Percentiles rank a stretch among this genome's conserved stretches.
phyloP scores from a whole-genome alignment of 108 stramenopile genomes.

The Mayamaea pseudoterrestris region DNA sequence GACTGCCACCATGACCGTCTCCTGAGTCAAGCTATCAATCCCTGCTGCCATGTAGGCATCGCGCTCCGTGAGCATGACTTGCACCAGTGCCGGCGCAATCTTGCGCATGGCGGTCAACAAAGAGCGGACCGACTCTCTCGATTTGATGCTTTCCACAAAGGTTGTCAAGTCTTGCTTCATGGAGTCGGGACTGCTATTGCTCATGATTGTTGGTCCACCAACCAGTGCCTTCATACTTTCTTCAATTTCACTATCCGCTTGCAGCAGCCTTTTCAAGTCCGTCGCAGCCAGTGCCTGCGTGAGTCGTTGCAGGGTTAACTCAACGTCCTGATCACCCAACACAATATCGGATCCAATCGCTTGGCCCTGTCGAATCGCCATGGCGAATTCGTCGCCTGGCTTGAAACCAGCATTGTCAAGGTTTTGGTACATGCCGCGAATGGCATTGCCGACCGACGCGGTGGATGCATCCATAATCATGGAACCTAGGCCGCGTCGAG shows the following conservation, averaged over 20 bases:
- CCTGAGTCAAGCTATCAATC: constrained; percentile 32
- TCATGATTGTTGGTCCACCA: constrained; percentile 10
- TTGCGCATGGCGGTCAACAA: constrained; percentile 41
- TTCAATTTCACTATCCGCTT: constrained; percentile 31
- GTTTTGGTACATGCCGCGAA: constrained; percentile 53
- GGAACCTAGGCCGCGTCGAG: constrained; percentile 6
- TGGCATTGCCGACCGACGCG: constrained; percentile 41
- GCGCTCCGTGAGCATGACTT: constrained; percentile 60
- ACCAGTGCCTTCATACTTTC: constrained; percentile 25
- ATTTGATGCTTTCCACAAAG: constrained; percentile 53
- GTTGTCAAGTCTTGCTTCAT: constrained; percentile 28
- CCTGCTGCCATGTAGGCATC: constrained; percentile 73
- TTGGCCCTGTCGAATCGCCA: constrained; percentile 49
- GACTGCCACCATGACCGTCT: constrained; percentile 51
- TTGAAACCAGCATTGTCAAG: constrained; percentile 50
- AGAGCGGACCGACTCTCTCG: constrained; percentile 35
- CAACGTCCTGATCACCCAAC: constrained; percentile 64
- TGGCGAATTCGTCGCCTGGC: constrained; percentile 64
- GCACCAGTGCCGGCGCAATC: constrained; percentile 49
- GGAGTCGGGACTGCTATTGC: background rate
- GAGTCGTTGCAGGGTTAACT: constrained; percentile 52
- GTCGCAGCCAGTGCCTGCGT: constrained; percentile 47
- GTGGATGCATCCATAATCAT: no score
- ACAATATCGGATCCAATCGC: constrained; percentile 47
- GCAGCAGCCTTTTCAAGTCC: constrained; percentile 35